phyloP scores from a whole-genome alignment of 306 rosid species.

The Inga oerstediana region DNA sequence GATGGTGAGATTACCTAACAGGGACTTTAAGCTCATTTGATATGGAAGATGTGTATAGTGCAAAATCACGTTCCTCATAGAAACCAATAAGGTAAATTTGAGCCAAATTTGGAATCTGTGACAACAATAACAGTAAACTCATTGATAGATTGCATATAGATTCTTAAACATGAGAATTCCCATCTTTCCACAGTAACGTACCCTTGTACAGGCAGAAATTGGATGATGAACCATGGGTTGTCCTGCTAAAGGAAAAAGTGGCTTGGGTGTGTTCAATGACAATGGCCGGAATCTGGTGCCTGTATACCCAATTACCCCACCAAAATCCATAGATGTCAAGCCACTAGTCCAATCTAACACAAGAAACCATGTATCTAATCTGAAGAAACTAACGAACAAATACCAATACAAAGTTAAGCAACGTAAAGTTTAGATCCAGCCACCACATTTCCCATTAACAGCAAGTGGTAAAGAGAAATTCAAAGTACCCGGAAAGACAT shows the following conservation, averaged over 20 bases:
- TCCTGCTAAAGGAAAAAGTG: conserved; percentile 96
- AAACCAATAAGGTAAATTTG: conserved; percentile 89
- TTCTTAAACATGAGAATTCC: conserved; percentile 8
- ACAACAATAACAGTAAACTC: conserved; percentile 26
- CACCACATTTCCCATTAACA: not conserved
- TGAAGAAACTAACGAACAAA: not conserved
- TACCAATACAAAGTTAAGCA: not conserved
- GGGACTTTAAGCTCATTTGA: conserved; percentile 94
- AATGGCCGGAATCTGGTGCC: conserved; percentile 97
- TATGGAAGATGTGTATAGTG: conserved; percentile 79
- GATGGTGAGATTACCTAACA: conserved; percentile 58
- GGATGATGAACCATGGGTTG: conserved; percentile 99
- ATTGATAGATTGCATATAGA: not conserved
- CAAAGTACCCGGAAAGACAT: not conserved
- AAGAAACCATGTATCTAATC: conserved; percentile 3
- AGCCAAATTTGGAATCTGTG: conserved; percentile 86
- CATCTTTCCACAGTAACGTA: conserved; percentile 33
- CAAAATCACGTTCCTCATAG: conserved; percentile 93
- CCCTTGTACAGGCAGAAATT: conserved; percentile 93
- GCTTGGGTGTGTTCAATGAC: conserved; percentile 89
- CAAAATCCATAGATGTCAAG: not conserved
- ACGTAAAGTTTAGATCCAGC: conserved; percentile 5
- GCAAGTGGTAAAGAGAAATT: not conserved
- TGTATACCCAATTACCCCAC: conserved; percentile 31
- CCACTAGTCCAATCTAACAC: conserved; percentile 18